Evolutionary conservation across 768 basidiomycete genomes (phyloP).

Genomic region (Candolleomyces eurysporus): DNA sequence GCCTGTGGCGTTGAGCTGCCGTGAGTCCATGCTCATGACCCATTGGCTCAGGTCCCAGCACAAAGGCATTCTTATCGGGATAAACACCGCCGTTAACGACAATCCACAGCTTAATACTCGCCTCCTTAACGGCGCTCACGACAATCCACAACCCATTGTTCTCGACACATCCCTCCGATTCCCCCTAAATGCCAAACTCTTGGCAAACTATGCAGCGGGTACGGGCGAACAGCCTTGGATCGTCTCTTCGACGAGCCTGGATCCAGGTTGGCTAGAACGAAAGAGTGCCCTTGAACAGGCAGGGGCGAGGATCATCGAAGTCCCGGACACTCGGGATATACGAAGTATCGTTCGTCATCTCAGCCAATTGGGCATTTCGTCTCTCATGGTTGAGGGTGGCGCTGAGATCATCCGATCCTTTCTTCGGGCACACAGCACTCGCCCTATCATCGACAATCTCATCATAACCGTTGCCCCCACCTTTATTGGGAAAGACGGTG

Average conservation of each 20-base stretch:
- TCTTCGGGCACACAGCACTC: slow-evolving; percentile 27
- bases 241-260: slow-evolving; percentile 29
- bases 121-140: slow-evolving; percentile 44
- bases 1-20: slow-evolving; percentile 82
- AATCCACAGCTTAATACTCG: slow-evolving; percentile 90
- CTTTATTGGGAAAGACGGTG: slow-evolving; percentile 73
- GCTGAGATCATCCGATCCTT: slow-evolving; percentile 78
- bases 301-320: slow-evolving; percentile 65
- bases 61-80: slow-evolving; percentile 88
- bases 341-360: slow-evolving; percentile 39
- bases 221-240: slow-evolving; percentile 73
- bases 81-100: slow-evolving; percentile 88
- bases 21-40: slow-evolving; percentile 89
- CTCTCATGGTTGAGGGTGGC: slow-evolving; percentile 97
- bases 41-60: slow-evolving; percentile 95
- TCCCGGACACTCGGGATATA: slow-evolving; percentile 26
- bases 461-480: slow-evolving; percentile 86
- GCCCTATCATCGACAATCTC: slow-evolving; percentile 59
- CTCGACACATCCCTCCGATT: slow-evolving; percentile 77
- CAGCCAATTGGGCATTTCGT: slow-evolving; percentile 53
- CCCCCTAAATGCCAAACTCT: slow-evolving; percentile 62
- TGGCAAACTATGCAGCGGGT: slow-evolving; percentile 59
- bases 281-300: slow-evolving; percentile 50
- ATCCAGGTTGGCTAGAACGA: slow-evolving; percentile 28
- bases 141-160: slow-evolving; percentile 65